Evolutionary conservation across 2,329 filamentous ascomycete species (phyloP), one percentile per base, ranked within the genome.

Genomic region (Phialemoniopsis sp.): DNA sequence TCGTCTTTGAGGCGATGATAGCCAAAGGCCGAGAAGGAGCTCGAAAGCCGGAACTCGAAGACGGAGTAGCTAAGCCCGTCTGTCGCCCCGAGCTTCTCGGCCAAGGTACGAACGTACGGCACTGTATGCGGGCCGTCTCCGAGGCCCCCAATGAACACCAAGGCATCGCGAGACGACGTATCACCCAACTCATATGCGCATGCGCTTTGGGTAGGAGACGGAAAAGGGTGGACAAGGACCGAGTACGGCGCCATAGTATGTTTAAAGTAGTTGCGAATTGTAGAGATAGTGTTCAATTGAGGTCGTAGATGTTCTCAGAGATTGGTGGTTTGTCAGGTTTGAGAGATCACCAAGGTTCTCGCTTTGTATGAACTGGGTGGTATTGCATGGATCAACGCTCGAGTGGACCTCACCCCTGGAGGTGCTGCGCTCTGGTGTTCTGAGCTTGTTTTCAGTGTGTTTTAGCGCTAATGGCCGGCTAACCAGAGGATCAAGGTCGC

Each of bases 111-210:
- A 35, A 70, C 63, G 43, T 85, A 87, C 1, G 70, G 63, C 8
- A 85, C 72, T 1, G 79, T 81, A 46, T 85, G 76, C 42, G 84
- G 76, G 2, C 83, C 83, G 57, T 88, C 85, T 29, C 73, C 73
- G 13, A 89, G 73, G 29, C 85, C 85, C 45, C 82, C 83, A 46
- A 88, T 72, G 62, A 85, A 85, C 44, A 89, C 59, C 39, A 89
- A 59, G 4, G 79, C 80, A 59, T 87, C 79, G 8, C 34, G 38
- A 3, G 47, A 47, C 4, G 42, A 34, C 13, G 41, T n/a, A 9
- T 39, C 37, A 13, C 46, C 45, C 35, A 50, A 38, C 32, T 56
- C 54, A 36, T 56, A 56, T 29, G 50, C 44, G 36, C 49, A 52
- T 8, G 49, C 43, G 17, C 42, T 18, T 13, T 34, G 44, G 8